Evolutionary conservation across 176 grass and related monocot species (phyloP).

Genomic region (Musa troglodytarum): DNA sequence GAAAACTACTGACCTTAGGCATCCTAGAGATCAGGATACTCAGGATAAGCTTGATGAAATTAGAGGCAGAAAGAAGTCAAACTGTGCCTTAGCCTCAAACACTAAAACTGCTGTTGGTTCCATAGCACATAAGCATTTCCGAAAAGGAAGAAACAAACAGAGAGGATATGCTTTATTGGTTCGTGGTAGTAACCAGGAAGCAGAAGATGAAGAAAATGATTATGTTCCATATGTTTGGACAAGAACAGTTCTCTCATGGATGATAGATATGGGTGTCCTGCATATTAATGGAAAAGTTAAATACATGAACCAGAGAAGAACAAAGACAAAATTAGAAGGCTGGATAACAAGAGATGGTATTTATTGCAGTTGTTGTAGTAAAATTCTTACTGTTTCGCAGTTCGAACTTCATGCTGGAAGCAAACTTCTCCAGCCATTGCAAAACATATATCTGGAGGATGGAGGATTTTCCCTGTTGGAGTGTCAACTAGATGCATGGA

Average conservation of each 20-base stretch:
- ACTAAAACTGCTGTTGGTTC: neutral
- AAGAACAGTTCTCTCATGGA: conserved; percentile 78
- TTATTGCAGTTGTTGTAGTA: conserved; percentile 82
- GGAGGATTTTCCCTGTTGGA: conserved; percentile 47
- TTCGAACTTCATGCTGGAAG: conserved; percentile 99
- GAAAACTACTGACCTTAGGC: conserved; percentile 33
- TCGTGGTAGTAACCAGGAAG: conserved; percentile 47
- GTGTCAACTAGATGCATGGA: conserved; percentile 76
- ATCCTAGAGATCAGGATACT: conserved; percentile 29
- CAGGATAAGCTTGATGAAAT: conserved; percentile 13
- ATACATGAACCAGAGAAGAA: conserved; percentile 70
- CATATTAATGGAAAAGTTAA: conserved; percentile 51
- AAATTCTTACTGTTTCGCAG: conserved; percentile 56
- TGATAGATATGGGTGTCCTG: conserved; percentile 84
- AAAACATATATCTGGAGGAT: conserved; percentile 62
- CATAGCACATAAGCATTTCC: conserved; percentile 3
- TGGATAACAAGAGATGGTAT: conserved; percentile 78
- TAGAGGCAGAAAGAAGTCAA: conserved; percentile 24
- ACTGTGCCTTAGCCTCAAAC: conserved; percentile 2
- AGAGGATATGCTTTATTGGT: conserved; percentile 54
- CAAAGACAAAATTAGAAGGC: conserved; percentile 52
- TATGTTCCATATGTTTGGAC: conserved; percentile 71
- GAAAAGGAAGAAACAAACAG: conserved; percentile 26
- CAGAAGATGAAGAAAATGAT: conserved; percentile 29
- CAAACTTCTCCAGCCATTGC: conserved; percentile 51